Evolutionary conservation across 2,329 filamentous ascomycete genomes (phyloP), one percentile per base, ranked within the genome.

Genomic region (Phialophora chinensis): DNA sequence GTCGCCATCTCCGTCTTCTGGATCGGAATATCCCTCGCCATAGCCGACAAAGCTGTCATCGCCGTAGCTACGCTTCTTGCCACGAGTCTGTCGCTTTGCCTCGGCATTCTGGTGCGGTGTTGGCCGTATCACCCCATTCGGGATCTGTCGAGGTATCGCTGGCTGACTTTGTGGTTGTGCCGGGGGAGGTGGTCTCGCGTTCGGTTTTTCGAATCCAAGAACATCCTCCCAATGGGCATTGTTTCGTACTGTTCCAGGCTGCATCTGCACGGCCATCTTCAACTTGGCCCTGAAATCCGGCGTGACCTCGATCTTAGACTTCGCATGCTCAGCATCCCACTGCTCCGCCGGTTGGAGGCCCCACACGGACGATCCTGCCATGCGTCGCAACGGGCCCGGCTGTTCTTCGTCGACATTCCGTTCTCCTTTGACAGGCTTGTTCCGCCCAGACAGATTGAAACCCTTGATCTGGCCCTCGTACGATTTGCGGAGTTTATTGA

Each of bases 401-500:
- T 68, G 62, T 66, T 70, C 67, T 61, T 72, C 65, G 12, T 70
- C 68, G 44, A 64, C 58, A 49, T 70, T 70, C 11, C 65, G 74
- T 53, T 82, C 80, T 33, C 78, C 77, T 68, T 82, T 83, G 38
- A 80, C 77, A 0, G 81, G 76, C 63, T 83, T 82, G 66, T 84
- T 84, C 61, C 80, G 79, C 25, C 82, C 82, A 31, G 82, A 77
- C 42, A 84, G 73, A 10, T 77, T 77, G 53, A 84, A 72, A 1
- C 75, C 77, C 72, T 84, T 83, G 72, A 83, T 74, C 71, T 84
- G 82, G 50, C 82, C 82, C 73, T 84, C 82, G 68, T 84, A 84
- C 3, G 82, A 83, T 69, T 84, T 84, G 66, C 87, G 81, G 50
- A 90, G 79, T 74, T 86, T 85, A 77, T 89, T 88, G 68, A 83